Evolutionary conservation across 208 protist genomes (phyloP).

Genomic region (Leishmania turanica): DNA sequence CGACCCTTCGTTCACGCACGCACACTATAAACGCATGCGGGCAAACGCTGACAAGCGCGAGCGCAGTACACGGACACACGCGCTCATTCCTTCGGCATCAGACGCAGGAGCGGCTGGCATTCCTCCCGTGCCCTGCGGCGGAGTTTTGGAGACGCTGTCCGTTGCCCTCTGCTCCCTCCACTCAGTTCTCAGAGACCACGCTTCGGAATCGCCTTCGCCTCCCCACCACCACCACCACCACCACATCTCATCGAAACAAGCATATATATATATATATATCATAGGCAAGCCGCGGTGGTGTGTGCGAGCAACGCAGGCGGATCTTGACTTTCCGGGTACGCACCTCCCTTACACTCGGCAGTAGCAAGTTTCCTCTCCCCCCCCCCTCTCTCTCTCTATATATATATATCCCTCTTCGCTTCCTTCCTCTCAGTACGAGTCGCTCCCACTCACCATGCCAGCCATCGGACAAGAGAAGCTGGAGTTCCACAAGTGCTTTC

Average conservation of each 20-base stretch:
- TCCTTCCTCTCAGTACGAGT: neutral
- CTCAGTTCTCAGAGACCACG: neutral
- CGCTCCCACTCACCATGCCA: slow-evolving; percentile 31
- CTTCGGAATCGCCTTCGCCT: neutral
- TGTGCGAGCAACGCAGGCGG: neutral
- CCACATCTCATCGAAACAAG: neutral
- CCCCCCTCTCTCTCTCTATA: no score
- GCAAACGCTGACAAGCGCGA: neutral
- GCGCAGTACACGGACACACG: neutral
- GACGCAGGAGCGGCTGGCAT: neutral
- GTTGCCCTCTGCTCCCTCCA: neutral
- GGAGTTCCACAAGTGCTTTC: slow-evolving; percentile 76
- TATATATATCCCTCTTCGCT: neutral
- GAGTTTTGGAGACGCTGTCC: neutral
- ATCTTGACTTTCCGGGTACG: neutral
- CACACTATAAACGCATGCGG: neutral
- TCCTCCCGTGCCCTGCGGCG: neutral
- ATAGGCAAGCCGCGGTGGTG: neutral
- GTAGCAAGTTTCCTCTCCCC: neutral
- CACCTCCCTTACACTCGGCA: neutral
- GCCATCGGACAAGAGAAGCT: slow-evolving; percentile 78
- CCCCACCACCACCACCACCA: neutral
- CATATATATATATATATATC: no score
- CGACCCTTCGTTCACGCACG: neutral
- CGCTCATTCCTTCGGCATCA: neutral